A percentile compares a stretch with the other conserved stretches of the same genome.
phyloP scores from a whole-genome alignment of 441 rosid species.

The Raphanus hybrid region DNA sequence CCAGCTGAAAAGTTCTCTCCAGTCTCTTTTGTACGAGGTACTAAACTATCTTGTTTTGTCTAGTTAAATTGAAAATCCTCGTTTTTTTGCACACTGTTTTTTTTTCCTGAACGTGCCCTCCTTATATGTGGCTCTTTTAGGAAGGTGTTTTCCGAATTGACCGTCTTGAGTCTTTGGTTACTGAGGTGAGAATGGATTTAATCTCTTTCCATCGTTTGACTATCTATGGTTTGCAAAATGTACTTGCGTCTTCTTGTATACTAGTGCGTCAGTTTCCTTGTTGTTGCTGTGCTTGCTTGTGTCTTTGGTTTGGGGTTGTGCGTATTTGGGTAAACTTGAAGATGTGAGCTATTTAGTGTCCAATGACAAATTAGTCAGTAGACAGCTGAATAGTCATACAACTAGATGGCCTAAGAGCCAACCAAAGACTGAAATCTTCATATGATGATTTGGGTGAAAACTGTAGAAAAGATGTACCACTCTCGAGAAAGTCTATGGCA shows the following conservation, averaged over 20 bases:
- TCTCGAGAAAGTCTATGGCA: not conserved
- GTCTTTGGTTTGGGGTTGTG: constrained; percentile 9
- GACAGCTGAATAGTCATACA: constrained; percentile 8
- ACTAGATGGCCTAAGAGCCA: constrained; percentile 3
- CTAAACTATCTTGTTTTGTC: constrained; percentile 24
- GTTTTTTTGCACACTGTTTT: constrained; percentile 9
- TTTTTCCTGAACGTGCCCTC: constrained; percentile 27
- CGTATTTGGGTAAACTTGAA: constrained; percentile 9
- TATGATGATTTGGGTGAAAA: constrained; percentile 8
- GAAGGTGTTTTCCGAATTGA: constrained; percentile 93
- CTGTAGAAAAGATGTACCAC: not conserved
- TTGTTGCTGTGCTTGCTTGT: not conserved
- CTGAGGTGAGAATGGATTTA: constrained; percentile 60
- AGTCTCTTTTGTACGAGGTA: constrained; percentile 85
- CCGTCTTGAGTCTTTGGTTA: constrained; percentile 87
- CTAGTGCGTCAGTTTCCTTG: not conserved
- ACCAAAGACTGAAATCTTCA: not conserved
- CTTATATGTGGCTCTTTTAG: constrained; percentile 45
- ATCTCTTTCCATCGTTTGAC: not conserved
- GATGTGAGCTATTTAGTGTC: not conserved
- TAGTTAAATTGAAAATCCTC: not conserved
- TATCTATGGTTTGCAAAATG: too few species aligned
- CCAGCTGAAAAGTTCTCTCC: constrained; percentile 78
- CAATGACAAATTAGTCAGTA: constrained; percentile 7
- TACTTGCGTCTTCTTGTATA: not conserved